Percentiles rank a stretch among this genome's conserved stretches.
These are phyloP conservation scores for Rickenella mellea DNA, from an alignment of 768 basidiomycete species.

Conservation along the genomic window DNA sequence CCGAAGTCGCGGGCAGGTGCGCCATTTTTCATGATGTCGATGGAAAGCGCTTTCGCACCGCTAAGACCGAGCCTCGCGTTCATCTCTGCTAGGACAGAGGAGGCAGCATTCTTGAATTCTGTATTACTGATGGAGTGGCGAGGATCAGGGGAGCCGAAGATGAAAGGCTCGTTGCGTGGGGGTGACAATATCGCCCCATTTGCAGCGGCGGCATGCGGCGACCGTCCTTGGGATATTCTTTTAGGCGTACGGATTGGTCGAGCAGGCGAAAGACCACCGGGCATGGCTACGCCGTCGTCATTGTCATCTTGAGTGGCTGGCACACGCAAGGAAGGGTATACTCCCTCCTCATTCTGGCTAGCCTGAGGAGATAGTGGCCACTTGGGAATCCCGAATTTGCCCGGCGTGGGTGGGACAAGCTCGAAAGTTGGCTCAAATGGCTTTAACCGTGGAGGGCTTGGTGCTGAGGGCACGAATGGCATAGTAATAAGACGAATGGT, in stretches of 20 bases:
- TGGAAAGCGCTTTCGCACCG: slow-evolving; percentile 40
- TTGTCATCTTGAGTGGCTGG: slow-evolving; percentile 12
- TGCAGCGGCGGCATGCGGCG: background rate
- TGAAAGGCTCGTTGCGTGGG: slow-evolving; percentile 40
- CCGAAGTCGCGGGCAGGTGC: slow-evolving; percentile 1
- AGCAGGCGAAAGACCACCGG: slow-evolving; percentile 32
- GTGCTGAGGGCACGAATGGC: slow-evolving; percentile 4
- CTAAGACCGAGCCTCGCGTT: slow-evolving; percentile 56
- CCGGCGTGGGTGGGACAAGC: slow-evolving; percentile 50
- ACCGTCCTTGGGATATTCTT: background rate
- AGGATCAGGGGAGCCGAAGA: slow-evolving; percentile 71
- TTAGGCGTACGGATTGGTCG: slow-evolving; percentile 11
- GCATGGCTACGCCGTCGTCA: slow-evolving; percentile 24
- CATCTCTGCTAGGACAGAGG: slow-evolving; percentile 76
- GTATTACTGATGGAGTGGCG: slow-evolving; percentile 51
- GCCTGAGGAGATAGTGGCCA: slow-evolving; percentile 31
- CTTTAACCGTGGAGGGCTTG: slow-evolving; percentile 52
- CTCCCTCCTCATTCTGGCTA: slow-evolving; percentile 11
- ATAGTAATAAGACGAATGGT: slow-evolving; percentile 37
- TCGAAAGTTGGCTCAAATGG: slow-evolving; percentile 64
- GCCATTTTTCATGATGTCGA: slow-evolving; percentile 32
- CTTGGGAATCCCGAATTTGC: slow-evolving; percentile 9
- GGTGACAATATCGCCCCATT: slow-evolving; percentile 8
- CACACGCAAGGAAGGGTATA: slow-evolving; percentile 32
- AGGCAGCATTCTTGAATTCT: slow-evolving; percentile 59